Evolutionary conservation across 305 asterid genomes (phyloP), one percentile per base, ranked within the genome.

Genomic region (Coffea humblotiana): DNA sequence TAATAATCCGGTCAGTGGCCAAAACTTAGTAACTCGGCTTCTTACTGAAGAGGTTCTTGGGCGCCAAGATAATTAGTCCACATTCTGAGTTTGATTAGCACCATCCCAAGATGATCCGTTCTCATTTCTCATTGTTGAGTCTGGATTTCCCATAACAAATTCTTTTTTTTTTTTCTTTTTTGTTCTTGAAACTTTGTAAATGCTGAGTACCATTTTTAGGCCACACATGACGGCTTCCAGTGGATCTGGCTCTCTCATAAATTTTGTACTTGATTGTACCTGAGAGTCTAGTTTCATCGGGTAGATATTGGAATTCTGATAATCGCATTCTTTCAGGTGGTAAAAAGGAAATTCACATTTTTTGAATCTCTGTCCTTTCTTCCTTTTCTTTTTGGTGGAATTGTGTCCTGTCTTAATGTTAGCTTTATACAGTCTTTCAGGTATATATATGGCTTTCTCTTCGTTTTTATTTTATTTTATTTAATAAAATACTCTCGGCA

Each of bases 11-110:
- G 66, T 71, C 6, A 35, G 65, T 72, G 71, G 56, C 54, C 72
- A 54, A 67, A 72, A 72, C n/a, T 45, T 54, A n/a, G 75, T 72
- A 37, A 76, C 51, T 72, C 79, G 65, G 79, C 81, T 83, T 71
- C 83, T 83, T 16, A n/a, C 48, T 7, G 83, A 83, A 48, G 86
- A 83, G 79, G 54, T 83, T 45, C 74, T 32, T 12, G 54, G 64
- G 71, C 86, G 43, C 25, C 37, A 66, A 74, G 79, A 71, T 83
- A 78, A 83, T 60, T 52, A 40, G 6, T 32, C 49, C 16, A 37
- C 21, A 3, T 19, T 35, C 77, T 23, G 65, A 21, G 48, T 69
- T 82, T 32, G 32, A 69, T 51, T 14, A 65, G 29, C 40, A 65
- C 61, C 47, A 19, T 25, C 52, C 47, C n/a, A 70, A 72, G n/a